phyloP scores from a whole-genome alignment of 768 basidiomycete species.

The Clitopilus hobsonii region DNA sequence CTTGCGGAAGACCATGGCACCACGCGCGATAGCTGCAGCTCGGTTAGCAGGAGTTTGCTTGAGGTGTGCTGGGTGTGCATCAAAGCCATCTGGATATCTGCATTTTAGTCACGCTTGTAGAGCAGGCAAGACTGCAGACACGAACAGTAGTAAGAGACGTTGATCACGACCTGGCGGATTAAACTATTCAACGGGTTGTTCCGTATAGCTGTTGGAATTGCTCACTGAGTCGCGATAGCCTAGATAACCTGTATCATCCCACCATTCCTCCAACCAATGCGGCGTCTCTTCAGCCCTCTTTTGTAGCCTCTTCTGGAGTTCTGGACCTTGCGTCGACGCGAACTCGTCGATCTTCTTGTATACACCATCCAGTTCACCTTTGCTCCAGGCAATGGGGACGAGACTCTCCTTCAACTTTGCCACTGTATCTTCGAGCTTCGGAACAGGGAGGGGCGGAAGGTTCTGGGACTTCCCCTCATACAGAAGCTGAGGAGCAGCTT shows the following conservation, averaged over 20 bases:
- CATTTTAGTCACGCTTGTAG: neutral
- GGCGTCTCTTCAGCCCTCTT: conserved; percentile 46
- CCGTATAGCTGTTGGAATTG: neutral
- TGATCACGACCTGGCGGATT: conserved; percentile 60
- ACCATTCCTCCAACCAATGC: conserved; percentile 94
- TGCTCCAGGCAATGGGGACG: conserved; percentile 65
- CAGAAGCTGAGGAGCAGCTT: conserved; percentile 50
- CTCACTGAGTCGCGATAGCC: conserved; percentile 81
- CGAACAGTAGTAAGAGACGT: conserved; percentile 93
- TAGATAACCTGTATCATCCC: conserved; percentile 84
- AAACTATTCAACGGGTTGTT: neutral
- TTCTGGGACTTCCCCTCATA: conserved; percentile 56
- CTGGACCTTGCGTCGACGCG: conserved; percentile 36
- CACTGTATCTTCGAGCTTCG: conserved; percentile 61
- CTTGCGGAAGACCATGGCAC: conserved; percentile 71
- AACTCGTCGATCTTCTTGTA: conserved; percentile 68
- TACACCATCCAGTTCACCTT: conserved; percentile 50
- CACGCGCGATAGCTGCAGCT: conserved; percentile 68
- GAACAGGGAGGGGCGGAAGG: conserved; percentile 75
- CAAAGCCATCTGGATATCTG: conserved; percentile 63
- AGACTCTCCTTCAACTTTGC: conserved; percentile 65
- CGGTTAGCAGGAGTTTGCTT: conserved; percentile 54
- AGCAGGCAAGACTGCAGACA: neutral
- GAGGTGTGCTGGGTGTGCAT: conserved; percentile 57
- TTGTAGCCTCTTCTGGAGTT: conserved; percentile 64